A percentile compares a stretch with the other conserved stretches of the same genome.
phyloP scores from a whole-genome alignment of 2,329 filamentous ascomycete species.

The Calonectria montana region DNA sequence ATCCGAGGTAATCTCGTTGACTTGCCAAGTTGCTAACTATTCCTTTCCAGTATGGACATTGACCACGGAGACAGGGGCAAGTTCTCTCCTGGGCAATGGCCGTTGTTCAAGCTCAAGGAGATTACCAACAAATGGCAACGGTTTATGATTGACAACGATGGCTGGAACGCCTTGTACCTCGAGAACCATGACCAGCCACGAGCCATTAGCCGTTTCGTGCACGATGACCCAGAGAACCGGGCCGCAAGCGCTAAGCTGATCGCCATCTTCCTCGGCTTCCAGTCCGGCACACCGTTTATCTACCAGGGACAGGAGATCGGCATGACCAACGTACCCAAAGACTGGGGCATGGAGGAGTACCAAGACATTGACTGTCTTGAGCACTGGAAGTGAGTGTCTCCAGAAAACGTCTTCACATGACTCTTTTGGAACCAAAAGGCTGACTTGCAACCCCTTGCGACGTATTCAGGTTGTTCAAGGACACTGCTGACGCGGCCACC shows the following conservation, averaged over 20 bases:
- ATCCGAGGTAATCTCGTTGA: background rate
- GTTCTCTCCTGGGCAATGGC: constrained; percentile 56
- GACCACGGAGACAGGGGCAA: constrained; percentile 59
- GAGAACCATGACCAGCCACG: constrained; percentile 76
- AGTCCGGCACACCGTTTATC: constrained; percentile 73
- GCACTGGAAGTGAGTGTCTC: constrained; percentile 56
- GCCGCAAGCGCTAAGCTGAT: constrained; percentile 68
- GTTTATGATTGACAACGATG: constrained; percentile 68
- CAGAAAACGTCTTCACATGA: background rate
- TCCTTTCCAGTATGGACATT: constrained; percentile 56
- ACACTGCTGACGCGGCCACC: constrained; percentile 52
- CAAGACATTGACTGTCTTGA: constrained; percentile 73
- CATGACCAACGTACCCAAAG: constrained; percentile 71
- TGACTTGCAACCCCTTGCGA: background rate
- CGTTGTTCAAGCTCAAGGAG: constrained; percentile 62
- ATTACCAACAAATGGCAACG: constrained; percentile 69
- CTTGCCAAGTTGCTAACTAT: constrained; percentile 10
- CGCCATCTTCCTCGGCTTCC: constrained; percentile 65
- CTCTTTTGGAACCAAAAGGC: background rate
- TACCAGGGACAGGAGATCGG: constrained; percentile 78
- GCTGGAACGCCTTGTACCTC: constrained; percentile 74
- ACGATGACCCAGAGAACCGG: constrained; percentile 61
- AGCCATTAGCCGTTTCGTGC: constrained; percentile 66
- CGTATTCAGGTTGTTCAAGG: constrained; percentile 48
- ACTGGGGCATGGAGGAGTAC: constrained; percentile 74